These are phyloP conservation scores for Mimosa bimucronata DNA, from an alignment of 306 rosid genomes.

Conservation along the genomic window DNA sequence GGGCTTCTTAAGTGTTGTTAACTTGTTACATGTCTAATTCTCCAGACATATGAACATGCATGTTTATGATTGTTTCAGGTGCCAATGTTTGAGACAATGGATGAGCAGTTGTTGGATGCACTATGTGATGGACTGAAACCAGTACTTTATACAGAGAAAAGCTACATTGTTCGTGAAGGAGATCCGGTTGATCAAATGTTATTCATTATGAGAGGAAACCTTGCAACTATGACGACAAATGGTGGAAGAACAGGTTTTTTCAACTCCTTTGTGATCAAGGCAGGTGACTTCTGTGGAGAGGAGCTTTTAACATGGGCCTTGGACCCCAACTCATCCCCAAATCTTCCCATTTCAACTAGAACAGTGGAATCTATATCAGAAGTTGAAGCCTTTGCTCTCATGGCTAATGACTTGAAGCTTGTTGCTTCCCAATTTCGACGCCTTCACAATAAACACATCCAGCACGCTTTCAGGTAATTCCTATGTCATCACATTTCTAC, in stretches of 20 bases:
- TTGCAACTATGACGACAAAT: conserved; percentile 59
- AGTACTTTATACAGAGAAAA: conserved; percentile 66
- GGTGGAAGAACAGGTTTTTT: conserved; percentile 75
- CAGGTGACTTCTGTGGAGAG: conserved; percentile 89
- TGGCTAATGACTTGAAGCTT: conserved; percentile 68
- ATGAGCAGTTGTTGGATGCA: conserved; percentile 73
- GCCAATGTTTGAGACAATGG: conserved; percentile 71
- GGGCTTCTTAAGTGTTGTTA: neutral
- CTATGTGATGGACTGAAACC: conserved; percentile 78
- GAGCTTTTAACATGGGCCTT: conserved; percentile 91
- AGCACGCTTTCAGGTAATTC: conserved; percentile 68
- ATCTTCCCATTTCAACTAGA: conserved; percentile 73
- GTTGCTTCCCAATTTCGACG: conserved; percentile 73
- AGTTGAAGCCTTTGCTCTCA: conserved; percentile 88
- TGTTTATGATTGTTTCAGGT: conserved; percentile 52
- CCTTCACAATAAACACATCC: conserved; percentile 64
- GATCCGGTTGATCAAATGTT: conserved; percentile 88
- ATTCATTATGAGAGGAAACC: conserved; percentile 76
- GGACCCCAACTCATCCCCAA: conserved; percentile 67
- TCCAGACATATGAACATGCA: conserved; percentile 2
- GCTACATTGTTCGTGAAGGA: conserved; percentile 68
- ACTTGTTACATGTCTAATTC: neutral
- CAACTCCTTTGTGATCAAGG: conserved; percentile 50
- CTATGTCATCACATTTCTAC: conserved; percentile 20
- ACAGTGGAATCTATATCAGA: conserved; percentile 72